Conservation (phyloP, 2,329 filamentous ascomycete genomes). For the Talaromyces sp. region DNA sequence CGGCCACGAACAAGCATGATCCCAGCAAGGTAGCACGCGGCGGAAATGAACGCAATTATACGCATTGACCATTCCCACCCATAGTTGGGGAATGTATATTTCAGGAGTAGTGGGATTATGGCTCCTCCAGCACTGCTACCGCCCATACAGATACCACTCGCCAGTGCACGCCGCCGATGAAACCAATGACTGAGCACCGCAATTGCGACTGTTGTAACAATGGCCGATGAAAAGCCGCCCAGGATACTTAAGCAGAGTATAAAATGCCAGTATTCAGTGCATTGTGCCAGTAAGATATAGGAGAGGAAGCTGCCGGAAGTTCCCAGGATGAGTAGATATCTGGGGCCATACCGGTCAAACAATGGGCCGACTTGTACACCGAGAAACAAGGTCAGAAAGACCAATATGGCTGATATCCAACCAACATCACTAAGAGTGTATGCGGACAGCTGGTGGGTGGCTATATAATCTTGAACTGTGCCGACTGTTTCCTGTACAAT, state of each 20-base stretch:
- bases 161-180: conserved; percentile 30
- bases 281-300: conserved; percentile 46
- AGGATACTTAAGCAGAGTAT: conserved; percentile 36
- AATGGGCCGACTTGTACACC: conserved; percentile 48
- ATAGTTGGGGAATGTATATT: conserved; percentile 24
- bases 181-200: conserved; percentile 40
- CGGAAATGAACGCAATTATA: conserved; percentile 31
- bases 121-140: conserved; percentile 36
- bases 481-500: conserved; percentile 29
- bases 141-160: conserved; percentile 37
- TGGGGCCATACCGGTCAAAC: conserved; percentile 46
- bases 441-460: conserved; percentile 39
- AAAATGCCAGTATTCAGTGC: conserved; percentile 47
- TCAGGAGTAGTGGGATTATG: conserved; percentile 32
- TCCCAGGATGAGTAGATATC: conserved; percentile 36
- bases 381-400: conserved; percentile 42
- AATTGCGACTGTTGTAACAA: conserved; percentile 34
- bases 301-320: conserved; percentile 33
- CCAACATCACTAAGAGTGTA: conserved; percentile 45
- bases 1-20: conserved; percentile 31
- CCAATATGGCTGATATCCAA: conserved; percentile 47
- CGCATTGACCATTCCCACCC: conserved; percentile 35
- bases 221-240: conserved; percentile 30
- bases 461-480: conserved; percentile 46
- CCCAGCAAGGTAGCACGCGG: conserved; percentile 28